Percentiles rank a stretch among this genome's conserved stretches.
These are phyloP conservation scores for Arctium minus DNA, from an alignment of 129 eudicot species.

Conservation along the genomic window DNA sequence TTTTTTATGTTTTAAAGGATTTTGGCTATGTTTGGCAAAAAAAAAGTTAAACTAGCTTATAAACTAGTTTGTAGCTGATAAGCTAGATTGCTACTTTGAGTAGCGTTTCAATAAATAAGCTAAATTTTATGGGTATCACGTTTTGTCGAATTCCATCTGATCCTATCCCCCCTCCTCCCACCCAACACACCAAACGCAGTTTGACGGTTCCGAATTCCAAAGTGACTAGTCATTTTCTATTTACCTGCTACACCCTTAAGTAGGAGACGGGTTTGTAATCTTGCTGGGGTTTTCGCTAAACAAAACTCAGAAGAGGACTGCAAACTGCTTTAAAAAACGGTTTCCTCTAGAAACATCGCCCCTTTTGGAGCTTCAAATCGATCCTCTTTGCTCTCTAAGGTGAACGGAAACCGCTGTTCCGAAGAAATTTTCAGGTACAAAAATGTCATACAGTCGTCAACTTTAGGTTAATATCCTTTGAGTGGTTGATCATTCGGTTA, in stretches of 20 bases:
- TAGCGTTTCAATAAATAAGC: too few relatives aligned
- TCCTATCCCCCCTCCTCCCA: not conserved
- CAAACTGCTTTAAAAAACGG: not conserved
- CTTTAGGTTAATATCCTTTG: not conserved
- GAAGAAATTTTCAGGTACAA: not conserved
- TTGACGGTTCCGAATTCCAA: constrained; percentile 4
- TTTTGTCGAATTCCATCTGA: not conserved
- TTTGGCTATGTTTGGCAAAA: too few relatives aligned
- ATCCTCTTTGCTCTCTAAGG: not conserved
- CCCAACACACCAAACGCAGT: not conserved
- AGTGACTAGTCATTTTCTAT: constrained; percentile 20
- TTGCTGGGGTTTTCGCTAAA: not conserved
- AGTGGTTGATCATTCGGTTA: constrained; percentile 1
- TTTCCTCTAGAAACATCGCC: constrained; percentile 5
- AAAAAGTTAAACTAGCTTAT: too few relatives aligned
- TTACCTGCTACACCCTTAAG: constrained; percentile 18
- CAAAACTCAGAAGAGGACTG: not conserved
- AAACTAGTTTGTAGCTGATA: too few relatives aligned
- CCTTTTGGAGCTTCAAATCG: not conserved
- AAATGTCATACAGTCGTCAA: not conserved
- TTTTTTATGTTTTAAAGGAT: too few relatives aligned
- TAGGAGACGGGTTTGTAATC: not conserved
- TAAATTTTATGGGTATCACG: too few relatives aligned
- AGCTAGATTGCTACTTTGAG: too few relatives aligned
- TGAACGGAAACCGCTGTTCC: not conserved